These are phyloP conservation scores for Cutaneotrichosporon arboriforme DNA, from an alignment of 1,284 basidiomycete genomes.

Conservation along the genomic window DNA sequence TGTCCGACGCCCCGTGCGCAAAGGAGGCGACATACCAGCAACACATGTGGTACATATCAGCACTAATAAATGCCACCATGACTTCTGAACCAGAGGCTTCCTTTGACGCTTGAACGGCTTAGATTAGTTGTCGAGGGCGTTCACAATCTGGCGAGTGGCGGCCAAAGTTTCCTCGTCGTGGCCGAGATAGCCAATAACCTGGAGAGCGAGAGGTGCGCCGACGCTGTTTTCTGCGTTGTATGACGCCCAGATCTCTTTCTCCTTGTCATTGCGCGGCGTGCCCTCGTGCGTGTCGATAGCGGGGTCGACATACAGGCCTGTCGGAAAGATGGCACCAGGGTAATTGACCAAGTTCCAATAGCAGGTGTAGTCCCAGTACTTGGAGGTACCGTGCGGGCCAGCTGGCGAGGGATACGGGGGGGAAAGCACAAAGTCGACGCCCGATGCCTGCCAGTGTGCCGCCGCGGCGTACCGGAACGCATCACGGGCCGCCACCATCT, in stretches of 20 bases:
- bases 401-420: constrained; percentile 35
- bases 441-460: constrained; percentile 20
- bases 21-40: no score
- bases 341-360: constrained; percentile 67
- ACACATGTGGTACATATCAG: no score
- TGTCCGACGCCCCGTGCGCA: no score
- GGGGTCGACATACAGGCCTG: constrained; percentile 57
- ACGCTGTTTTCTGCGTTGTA: constrained; percentile 13
- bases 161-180: constrained; percentile 9
- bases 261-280: constrained; percentile 49
- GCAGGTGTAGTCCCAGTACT: constrained; percentile 54
- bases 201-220: constrained; percentile 5
- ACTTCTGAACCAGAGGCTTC: no score
- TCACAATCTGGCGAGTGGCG: background rate
- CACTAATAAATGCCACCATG: no score
- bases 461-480: constrained; percentile 26
- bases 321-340: constrained; percentile 62
- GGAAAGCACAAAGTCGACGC: constrained; percentile 42
- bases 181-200: constrained; percentile 9
- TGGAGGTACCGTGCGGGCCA: constrained; percentile 27
- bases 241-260: constrained; percentile 23
- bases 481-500: constrained; percentile 20
- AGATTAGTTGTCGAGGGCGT: background rate
- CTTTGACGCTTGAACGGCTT: no score
- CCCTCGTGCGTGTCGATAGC: constrained; percentile 54